phyloP scores from a whole-genome alignment of 2,329 filamentous ascomycete genomes.

The Elsinoe necatrix region DNA sequence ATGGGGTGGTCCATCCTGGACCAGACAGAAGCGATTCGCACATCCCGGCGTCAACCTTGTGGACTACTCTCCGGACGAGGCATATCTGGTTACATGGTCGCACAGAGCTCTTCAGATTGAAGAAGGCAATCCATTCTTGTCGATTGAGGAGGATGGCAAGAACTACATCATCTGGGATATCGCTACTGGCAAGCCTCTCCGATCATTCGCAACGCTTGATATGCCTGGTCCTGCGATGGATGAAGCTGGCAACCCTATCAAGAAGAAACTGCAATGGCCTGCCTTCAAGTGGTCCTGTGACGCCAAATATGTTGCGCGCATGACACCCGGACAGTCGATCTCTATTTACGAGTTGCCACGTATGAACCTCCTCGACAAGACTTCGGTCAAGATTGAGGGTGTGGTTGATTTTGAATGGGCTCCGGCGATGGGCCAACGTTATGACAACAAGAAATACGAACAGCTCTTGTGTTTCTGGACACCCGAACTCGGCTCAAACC shows the following conservation, averaged over 20 bases:
- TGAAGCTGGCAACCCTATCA: conserved; percentile 56
- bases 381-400: conserved; percentile 89
- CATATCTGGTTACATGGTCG: conserved; percentile 94
- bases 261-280: conserved; percentile 95
- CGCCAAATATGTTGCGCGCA: conserved; percentile 90
- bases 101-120: conserved; percentile 86
- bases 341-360: conserved; percentile 82
- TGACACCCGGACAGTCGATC: conserved; percentile 81
- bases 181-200: conserved; percentile 75
- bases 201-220: conserved; percentile 89
- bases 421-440: conserved; percentile 69
- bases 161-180: conserved; percentile 99
- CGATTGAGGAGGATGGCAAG: conserved; percentile 88
- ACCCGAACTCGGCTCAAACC: conserved; percentile 94
- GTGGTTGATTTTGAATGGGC: conserved; percentile 98
- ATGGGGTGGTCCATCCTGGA: conserved; percentile 88
- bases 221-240: conserved; percentile 54
- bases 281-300: conserved; percentile 99
- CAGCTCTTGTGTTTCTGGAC: conserved; percentile 99
- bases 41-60: conserved; percentile 94
- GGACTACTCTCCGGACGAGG: conserved; percentile 89
- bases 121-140: conserved; percentile 69
- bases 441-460: conserved; percentile 84
- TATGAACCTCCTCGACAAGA: conserved; percentile 86
- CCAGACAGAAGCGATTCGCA: conserved; percentile 82